Evolutionary conservation across 2,329 filamentous ascomycete species (phyloP), one percentile per base, ranked within the genome.

Genomic region (Fusarium sp.): DNA sequence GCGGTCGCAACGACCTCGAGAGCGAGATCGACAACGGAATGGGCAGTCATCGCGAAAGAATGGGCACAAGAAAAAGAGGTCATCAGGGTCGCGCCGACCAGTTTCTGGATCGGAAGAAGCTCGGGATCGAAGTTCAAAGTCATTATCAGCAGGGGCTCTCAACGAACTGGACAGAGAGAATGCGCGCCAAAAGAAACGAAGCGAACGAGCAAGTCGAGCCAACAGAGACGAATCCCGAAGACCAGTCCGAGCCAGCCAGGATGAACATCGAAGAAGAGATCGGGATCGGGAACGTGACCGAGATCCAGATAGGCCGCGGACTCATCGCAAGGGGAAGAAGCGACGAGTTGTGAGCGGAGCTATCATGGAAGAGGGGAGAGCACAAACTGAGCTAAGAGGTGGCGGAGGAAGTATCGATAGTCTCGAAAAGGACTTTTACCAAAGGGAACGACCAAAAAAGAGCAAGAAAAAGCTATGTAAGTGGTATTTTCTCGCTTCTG

Each of bases 341-440:
- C 84, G 84, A 61, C 82, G 91, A 65, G 83, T 91, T n/a, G 89
- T 91, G 18, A 93, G 90, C 67, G 90, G 90, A 18, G 89, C 89
- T 0, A 80, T 90, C 16, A 81, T 91, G 71, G 91, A 93, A 74
- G 90, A 93, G 76, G 90, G 90, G 0, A 79, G 81, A n/a, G 79
- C 78, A 6, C 76, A 70, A 18, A 78, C 78, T 6, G 78, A 76
- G 2, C 58, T 85, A 6, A 77, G 84, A 64, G 84, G 84, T 5
- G 83, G 84, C 4, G 61, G 74, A 13, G 77, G 77, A 71, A 79
- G 77, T 55, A 76, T 78, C 2, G 75, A 85, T 74, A 82, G 84
- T 73, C 77, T 81, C 74, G 79, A 86, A 77, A 80, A 85, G 78
- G 79, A 85, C 75, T 79, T 75, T 62, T 81, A 84, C 42, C 81